Conservation (phyloP, 2,329 filamentous ascomycete genomes). For the Pestalotiopsis sp. region DNA sequence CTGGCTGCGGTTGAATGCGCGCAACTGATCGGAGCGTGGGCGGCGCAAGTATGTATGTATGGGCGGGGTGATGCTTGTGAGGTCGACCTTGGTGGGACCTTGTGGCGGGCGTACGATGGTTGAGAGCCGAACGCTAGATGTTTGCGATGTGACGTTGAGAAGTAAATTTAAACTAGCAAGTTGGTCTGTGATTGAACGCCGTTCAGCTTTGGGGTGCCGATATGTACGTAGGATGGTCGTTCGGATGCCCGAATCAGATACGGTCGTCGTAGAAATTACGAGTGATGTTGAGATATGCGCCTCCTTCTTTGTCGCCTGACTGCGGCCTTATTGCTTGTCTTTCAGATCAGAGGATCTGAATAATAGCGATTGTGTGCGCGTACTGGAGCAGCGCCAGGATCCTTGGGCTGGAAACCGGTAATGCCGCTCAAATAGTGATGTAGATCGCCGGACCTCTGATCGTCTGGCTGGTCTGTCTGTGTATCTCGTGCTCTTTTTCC, state of each 20-base stretch:
- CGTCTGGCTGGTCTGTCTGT: not conserved
- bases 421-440: not conserved
- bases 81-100: not conserved
- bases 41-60: not conserved
- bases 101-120: not conserved
- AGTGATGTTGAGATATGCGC: not conserved
- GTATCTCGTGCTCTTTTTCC: not conserved
- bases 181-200: not conserved
- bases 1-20: not conserved
- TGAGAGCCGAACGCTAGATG: not conserved
- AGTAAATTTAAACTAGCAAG: not conserved
- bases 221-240: not conserved
- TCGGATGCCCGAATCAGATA: not conserved
- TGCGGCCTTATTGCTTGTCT: not conserved
- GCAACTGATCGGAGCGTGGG: not conserved
- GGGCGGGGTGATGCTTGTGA: not conserved
- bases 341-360: not conserved
- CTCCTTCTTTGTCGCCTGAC: not conserved
- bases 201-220: too few species aligned
- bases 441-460: not conserved
- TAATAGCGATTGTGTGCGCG: not conserved
- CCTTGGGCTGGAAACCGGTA: not conserved
- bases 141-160: not conserved
- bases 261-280: not conserved
- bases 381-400: not conserved